Evolutionary conservation across 306 rosid genomes (phyloP).

Genomic region (barrel medic (Medicago truncatula)): DNA sequence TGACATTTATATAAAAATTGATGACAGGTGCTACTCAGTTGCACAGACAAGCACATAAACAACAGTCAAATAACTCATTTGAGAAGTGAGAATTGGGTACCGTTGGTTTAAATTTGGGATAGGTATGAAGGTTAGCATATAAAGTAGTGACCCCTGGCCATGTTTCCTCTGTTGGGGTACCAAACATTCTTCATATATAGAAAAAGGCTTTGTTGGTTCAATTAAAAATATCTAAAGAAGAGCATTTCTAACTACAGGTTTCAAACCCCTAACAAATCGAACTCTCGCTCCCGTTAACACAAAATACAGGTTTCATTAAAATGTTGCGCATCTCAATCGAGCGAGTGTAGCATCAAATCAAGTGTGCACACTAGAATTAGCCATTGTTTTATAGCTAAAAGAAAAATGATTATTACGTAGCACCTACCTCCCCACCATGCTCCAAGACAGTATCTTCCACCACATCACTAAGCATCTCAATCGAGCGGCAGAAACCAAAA

Average conservation of each 20-base stretch:
- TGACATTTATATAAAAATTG: too few relatives aligned
- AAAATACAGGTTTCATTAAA: background rate
- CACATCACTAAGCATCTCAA: constrained; percentile 97
- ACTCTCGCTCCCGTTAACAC: background rate
- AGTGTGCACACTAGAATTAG: background rate
- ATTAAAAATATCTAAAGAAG: too few relatives aligned
- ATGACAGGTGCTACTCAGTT: too few relatives aligned
- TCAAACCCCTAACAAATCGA: background rate
- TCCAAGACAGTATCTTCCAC: constrained; percentile 94
- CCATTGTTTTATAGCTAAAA: constrained; percentile 20
- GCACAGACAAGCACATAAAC: too few relatives aligned
- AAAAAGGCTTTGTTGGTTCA: background rate
- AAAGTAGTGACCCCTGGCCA: constrained; percentile 32
- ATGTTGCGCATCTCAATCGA: too few relatives aligned
- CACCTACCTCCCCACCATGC: constrained; percentile 94
- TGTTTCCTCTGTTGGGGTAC: constrained; percentile 38
- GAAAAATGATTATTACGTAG: constrained; percentile 1
- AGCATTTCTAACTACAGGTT: too few relatives aligned
- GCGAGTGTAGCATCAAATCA: too few relatives aligned
- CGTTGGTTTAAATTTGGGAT: background rate
- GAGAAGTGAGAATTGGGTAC: constrained; percentile 28
- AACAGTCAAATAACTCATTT: background rate
- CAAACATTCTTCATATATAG: constrained; percentile 32
- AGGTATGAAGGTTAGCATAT: background rate
- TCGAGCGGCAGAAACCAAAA: constrained; percentile 92